Percentiles rank a stretch among this genome's conserved stretches.
Evolutionary conservation across 768 basidiomycete species (phyloP).

Genomic region (Chlorophyllum brunneum): DNA sequence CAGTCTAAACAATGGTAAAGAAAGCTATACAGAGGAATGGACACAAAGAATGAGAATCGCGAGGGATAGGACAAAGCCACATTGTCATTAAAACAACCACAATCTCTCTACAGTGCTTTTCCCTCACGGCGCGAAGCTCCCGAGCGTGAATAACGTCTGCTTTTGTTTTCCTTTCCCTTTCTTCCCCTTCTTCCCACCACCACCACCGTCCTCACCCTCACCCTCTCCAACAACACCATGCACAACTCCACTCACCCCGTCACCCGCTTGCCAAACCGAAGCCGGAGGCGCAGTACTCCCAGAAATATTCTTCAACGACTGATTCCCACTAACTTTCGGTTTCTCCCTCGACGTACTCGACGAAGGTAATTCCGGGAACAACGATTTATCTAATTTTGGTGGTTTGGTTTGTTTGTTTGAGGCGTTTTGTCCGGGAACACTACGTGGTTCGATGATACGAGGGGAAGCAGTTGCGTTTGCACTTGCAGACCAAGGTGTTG

Average conservation of each 20-base stretch:
- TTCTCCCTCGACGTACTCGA: slow-evolving; percentile 35
- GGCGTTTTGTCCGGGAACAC: slow-evolving; percentile 14
- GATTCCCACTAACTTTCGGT: slow-evolving; percentile 56
- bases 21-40: too few relatives aligned
- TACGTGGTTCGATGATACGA: slow-evolving; percentile 11
- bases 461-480: slow-evolving; percentile 22
- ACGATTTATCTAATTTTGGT: slow-evolving; percentile 46
- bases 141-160: slow-evolving; percentile 74
- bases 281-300: slow-evolving; percentile 37
- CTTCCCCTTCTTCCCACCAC: slow-evolving; percentile 45
- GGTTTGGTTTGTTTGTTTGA: slow-evolving; percentile 21
- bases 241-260: slow-evolving; percentile 32
- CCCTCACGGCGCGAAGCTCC: slow-evolving; percentile 38
- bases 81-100: too few relatives aligned
- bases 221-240: slow-evolving; percentile 52
- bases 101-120: too few relatives aligned
- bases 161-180: slow-evolving; percentile 83
- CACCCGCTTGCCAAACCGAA: slow-evolving; percentile 36
- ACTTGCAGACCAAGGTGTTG: slow-evolving; percentile 58
- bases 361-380: slow-evolving; percentile 71
- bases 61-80: too few relatives aligned
- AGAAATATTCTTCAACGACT: slow-evolving; percentile 64
- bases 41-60: too few relatives aligned
- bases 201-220: slow-evolving; percentile 19
- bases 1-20: not conserved